Conservation (phyloP, 306 rosid genomes). For the Arachis hypogaea region DNA sequence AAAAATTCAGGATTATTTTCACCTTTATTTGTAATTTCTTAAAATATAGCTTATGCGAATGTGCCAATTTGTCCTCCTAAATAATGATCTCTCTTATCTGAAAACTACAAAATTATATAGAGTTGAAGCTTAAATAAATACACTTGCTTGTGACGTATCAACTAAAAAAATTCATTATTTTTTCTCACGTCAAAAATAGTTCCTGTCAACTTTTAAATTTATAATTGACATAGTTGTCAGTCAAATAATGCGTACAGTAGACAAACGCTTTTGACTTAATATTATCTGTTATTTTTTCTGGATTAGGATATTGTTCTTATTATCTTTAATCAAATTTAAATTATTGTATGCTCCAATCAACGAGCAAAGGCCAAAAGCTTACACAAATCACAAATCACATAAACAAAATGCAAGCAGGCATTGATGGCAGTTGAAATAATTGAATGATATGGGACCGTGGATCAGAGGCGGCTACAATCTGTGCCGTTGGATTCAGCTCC, state of each 20-base stretch:
- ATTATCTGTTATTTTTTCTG: background rate
- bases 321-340: background rate
- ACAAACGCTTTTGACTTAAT: constrained; percentile 27
- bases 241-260: constrained; percentile 22
- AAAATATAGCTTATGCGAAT: too few species aligned
- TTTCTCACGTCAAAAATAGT: background rate
- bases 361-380: background rate
- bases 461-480: constrained; percentile 70
- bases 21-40: too few species aligned
- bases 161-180: background rate
- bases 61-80: background rate
- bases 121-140: background rate
- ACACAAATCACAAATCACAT: constrained; percentile 23
- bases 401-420: constrained; percentile 5
- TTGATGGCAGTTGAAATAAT: constrained; percentile 58
- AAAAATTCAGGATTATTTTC: too few species aligned
- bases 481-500: constrained; percentile 43
- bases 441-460: constrained; percentile 47
- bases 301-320: constrained; percentile 23
- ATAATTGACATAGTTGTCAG: constrained; percentile 1
- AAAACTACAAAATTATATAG: background rate
- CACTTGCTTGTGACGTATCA: background rate
- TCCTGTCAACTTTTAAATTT: background rate
- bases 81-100: background rate
- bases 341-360: constrained; percentile 25